Evolutionary conservation across 1,139 yeast species (phyloP), one percentile per base, ranked within the genome.

Genomic region (Diutina ranongensis): DNA sequence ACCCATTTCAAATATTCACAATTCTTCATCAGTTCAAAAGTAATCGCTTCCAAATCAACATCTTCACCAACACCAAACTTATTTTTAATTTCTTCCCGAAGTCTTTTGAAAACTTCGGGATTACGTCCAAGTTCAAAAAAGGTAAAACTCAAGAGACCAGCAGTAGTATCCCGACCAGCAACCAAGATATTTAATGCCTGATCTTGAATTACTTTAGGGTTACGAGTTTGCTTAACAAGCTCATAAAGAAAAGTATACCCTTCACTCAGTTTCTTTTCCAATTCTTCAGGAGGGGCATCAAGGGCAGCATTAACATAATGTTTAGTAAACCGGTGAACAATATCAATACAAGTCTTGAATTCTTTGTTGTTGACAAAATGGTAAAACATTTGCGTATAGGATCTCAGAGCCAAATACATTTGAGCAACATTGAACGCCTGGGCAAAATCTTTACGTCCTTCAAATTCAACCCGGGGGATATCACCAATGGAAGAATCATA

Each of bases 271-370:
- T 42, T 42, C 31, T 42, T 32, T 33, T 42, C 45, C 8, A 42
- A 22, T 16, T 42, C 45, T 13, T 42, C 45, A n/a, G 36, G 36
- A 20, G 28, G 13, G 5, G 34, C 28, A 13, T 31, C 19, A 19
- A 42, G 36, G 3, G 45, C 45, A 19, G n/a, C 20, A 4, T 21
- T 20, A 16, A 42, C 45, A 20, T 32, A 42, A 13, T 28, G 32
- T 15, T 42, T 13, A 20, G 45, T 28, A 18, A 42, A 42, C 15
- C 19, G 12, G 38, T 42, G 45, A 12, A 42, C 45, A 22, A 49
- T 50, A 27, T 45, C 45, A 45, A 47, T 34, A 73, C 71, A 54
- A 25, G 45, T 40, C 31, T 46, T 47, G 48, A 51, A 51, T 38
- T 47, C 48, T 15, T 15, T 32, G 18, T 44, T 45, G 31, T 48